phyloP scores from a whole-genome alignment of 2,329 filamentous ascomycete species.

The Pyrenochaeta sp. region DNA sequence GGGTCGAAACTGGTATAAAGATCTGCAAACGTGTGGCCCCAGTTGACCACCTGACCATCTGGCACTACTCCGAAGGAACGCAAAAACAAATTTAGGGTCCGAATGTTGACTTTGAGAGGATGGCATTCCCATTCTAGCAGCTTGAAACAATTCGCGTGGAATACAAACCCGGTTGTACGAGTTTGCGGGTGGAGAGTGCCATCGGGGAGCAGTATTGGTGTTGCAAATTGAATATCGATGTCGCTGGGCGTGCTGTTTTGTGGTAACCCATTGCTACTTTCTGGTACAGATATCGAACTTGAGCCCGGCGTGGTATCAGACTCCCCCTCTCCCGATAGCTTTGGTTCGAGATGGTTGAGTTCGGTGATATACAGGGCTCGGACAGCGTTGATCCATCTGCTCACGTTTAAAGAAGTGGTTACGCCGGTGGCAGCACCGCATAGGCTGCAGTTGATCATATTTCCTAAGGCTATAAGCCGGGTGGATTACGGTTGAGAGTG shows the following conservation, averaged over 20 bases:
- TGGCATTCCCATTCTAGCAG: conserved; percentile 3
- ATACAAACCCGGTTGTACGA: conserved; percentile 1
- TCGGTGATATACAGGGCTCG: background rate
- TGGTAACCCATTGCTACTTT: background rate
- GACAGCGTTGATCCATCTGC: background rate
- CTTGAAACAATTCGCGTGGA: conserved; percentile 6
- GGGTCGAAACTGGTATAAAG: background rate
- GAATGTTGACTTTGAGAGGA: conserved; percentile 3
- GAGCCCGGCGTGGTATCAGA: background rate
- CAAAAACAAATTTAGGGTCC: conserved; percentile 5
- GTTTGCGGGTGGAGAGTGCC: background rate
- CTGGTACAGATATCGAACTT: background rate
- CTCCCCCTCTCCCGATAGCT: background rate
- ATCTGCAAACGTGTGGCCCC: conserved; percentile 9
- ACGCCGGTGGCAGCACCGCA: background rate
- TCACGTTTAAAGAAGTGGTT: background rate
- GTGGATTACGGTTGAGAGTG: background rate
- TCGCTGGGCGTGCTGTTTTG: too few relatives aligned
- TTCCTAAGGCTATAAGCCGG: too few relatives aligned
- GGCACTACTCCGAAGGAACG: conserved; percentile 8
- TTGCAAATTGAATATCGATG: background rate
- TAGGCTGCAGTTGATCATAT: background rate
- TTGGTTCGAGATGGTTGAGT: background rate
- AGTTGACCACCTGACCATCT: conserved; percentile 2
- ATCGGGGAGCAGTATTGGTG: conserved; percentile 1